A percentile compares a stretch with the other conserved stretches of the same genome.
Conservation (phyloP, 768 basidiomycete species). For the Phaffia tasmanica region DNA sequence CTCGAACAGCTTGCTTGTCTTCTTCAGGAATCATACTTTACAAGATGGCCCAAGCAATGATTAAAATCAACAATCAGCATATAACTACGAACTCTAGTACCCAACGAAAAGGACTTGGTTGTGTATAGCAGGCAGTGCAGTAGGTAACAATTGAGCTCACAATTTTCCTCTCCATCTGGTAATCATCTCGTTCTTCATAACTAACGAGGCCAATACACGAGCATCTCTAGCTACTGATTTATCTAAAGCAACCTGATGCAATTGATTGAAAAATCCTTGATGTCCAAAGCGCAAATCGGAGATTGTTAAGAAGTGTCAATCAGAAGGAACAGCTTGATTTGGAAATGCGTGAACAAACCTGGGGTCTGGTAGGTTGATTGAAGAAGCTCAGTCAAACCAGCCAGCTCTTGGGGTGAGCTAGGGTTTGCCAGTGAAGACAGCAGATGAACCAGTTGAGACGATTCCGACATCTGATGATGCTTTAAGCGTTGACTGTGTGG, state of each 20-base stretch:
- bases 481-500: too few relatives aligned
- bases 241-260: slow-evolving; percentile 7
- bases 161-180: slow-evolving; percentile 8
- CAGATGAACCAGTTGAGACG: not conserved
- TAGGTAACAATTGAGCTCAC: too few relatives aligned
- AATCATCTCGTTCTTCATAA: slow-evolving; percentile 22
- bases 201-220: slow-evolving; percentile 11
- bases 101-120: not conserved
- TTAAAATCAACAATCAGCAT: not conserved
- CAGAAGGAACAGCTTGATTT: too few relatives aligned
- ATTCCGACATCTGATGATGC: not conserved
- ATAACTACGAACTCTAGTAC: not conserved
- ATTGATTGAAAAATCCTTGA: not conserved
- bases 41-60: not conserved
- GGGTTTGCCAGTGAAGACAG: slow-evolving; percentile 10
- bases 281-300: not conserved
- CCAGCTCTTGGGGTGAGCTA: not conserved
- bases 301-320: not conserved
- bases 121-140: not conserved
- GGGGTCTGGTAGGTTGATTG: slow-evolving; percentile 1
- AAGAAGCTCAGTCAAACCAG: not conserved
- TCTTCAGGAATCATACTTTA: slow-evolving; percentile 14
- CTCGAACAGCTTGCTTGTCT: slow-evolving; percentile 1
- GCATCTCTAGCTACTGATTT: slow-evolving; percentile 9
- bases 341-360: slow-evolving; percentile 3